phyloP scores from a whole-genome alignment of 2,329 filamentous ascomycete genomes.

The Blastomyces percursus region DNA sequence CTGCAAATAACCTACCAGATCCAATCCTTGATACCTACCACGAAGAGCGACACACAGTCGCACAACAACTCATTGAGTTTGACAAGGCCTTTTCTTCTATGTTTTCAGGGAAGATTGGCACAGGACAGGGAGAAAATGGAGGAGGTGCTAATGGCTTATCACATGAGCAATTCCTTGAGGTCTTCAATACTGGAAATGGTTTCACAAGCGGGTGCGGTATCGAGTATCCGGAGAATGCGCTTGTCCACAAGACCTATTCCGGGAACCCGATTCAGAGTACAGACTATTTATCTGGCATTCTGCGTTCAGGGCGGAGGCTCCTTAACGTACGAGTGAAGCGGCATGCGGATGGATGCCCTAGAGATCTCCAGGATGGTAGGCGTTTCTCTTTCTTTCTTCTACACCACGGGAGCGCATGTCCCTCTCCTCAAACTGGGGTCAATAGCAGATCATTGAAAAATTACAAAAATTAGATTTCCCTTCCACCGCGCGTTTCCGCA shows the following conservation, averaged over 20 bases:
- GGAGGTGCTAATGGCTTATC: constrained; percentile 18
- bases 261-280: constrained; percentile 22
- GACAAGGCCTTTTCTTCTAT: constrained; percentile 31
- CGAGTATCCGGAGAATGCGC: constrained; percentile 25
- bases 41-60: constrained; percentile 27
- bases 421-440: background rate
- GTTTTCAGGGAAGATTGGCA: constrained; percentile 31
- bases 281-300: constrained; percentile 26
- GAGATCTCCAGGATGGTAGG: constrained; percentile 28
- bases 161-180: constrained; percentile 27
- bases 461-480: constrained; percentile 21
- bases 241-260: constrained; percentile 18
- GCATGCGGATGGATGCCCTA: constrained; percentile 28
- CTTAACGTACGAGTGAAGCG: constrained; percentile 25
- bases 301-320: constrained; percentile 27
- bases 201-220: constrained; percentile 33
- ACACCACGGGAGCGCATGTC: background rate
- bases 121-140: constrained; percentile 17
- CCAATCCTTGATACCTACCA: constrained; percentile 30
- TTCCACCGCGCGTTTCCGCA: constrained; percentile 30
- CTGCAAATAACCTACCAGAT: constrained; percentile 10
- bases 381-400: background rate
- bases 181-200: constrained; percentile 28
- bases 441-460: background rate
- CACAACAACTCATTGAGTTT: constrained; percentile 30